Evolutionary conservation across 352 stramenopile genomes (phyloP).

Genomic region (Phytophthora ohioensis): DNA sequence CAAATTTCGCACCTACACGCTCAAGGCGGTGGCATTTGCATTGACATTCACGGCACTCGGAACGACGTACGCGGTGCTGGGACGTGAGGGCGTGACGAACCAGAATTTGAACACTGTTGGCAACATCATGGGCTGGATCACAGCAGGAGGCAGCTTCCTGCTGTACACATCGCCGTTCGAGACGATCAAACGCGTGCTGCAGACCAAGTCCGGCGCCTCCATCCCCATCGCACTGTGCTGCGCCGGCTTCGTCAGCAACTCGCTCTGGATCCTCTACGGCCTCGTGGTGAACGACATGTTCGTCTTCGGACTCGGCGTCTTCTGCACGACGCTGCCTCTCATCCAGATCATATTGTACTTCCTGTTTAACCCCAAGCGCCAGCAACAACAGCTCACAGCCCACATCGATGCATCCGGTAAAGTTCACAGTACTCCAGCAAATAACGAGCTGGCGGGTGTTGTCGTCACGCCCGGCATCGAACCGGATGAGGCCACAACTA

Average conservation of each 20-base stretch:
- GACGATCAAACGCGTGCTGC: slow-evolving; percentile 36
- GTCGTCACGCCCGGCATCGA: slow-evolving; percentile 9
- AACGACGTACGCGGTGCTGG: slow-evolving; percentile 42
- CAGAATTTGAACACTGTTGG: slow-evolving; percentile 29
- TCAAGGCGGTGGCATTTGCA: slow-evolving; percentile 32
- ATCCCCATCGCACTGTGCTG: slow-evolving; percentile 47
- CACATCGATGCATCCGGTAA: not conserved
- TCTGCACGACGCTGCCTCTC: slow-evolving; percentile 42
- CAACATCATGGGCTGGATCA: slow-evolving; percentile 41
- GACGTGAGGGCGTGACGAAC: slow-evolving; percentile 33
- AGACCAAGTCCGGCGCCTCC: slow-evolving; percentile 40
- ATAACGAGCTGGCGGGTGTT: slow-evolving; percentile 5
- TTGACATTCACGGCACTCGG: slow-evolving; percentile 29
- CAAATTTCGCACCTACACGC: slow-evolving; percentile 20
- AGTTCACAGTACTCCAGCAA: not conserved
- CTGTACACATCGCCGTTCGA: slow-evolving; percentile 44
- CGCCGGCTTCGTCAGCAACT: slow-evolving; percentile 41
- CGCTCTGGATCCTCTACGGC: slow-evolving; percentile 47
- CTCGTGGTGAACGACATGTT: slow-evolving; percentile 47
- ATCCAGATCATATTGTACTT: slow-evolving; percentile 53
- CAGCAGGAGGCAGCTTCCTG: slow-evolving; percentile 36
- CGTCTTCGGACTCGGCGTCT: slow-evolving; percentile 43
- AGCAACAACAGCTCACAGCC: slow-evolving; percentile 18
- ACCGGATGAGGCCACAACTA: not conserved
- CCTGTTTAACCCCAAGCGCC: slow-evolving; percentile 37